Evolutionary conservation across 306 rosid genomes (phyloP).

Genomic region (Prunus armeniaca): DNA sequence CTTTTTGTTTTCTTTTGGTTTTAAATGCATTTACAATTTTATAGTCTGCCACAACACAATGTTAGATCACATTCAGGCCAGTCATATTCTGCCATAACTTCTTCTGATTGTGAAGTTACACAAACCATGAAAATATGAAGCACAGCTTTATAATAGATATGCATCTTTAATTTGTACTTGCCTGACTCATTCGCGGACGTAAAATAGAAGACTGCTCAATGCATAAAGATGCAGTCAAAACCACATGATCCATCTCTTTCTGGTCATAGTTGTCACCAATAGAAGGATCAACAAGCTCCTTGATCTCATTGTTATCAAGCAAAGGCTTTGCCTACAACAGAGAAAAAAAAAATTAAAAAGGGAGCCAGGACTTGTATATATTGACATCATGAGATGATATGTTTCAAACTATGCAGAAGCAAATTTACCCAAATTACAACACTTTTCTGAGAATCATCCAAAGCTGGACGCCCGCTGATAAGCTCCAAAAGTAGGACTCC

Average conservation of each 20-base stretch:
- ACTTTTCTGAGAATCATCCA: slow-evolving; percentile 57
- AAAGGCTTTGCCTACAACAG: slow-evolving; percentile 69
- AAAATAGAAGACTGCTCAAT: slow-evolving; percentile 61
- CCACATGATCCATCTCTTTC: slow-evolving; percentile 48
- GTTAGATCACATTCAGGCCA: background rate
- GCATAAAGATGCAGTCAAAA: slow-evolving; percentile 81
- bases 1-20: background rate
- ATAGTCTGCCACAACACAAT: background rate
- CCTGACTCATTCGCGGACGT: slow-evolving; percentile 88
- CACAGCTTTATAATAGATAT: background rate
- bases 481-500: slow-evolving; percentile 82
- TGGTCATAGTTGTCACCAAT: slow-evolving; percentile 48
- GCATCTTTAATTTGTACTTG: slow-evolving; percentile 20
- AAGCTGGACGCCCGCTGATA: slow-evolving; percentile 71
- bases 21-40: background rate
- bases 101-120: background rate
- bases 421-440: slow-evolving; percentile 62
- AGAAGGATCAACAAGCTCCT: slow-evolving; percentile 66
- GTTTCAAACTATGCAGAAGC: slow-evolving; percentile 5
- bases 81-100: background rate
- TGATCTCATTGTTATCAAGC: slow-evolving; percentile 37
- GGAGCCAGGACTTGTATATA: background rate
- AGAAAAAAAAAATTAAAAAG: background rate
- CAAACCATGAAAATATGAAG: background rate
- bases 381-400: background rate